A percentile compares a stretch with the other conserved stretches of the same genome.
Conservation (phyloP, 2,329 filamentous ascomycete species). For the Paecilomyces dactylethromorphus region DNA sequence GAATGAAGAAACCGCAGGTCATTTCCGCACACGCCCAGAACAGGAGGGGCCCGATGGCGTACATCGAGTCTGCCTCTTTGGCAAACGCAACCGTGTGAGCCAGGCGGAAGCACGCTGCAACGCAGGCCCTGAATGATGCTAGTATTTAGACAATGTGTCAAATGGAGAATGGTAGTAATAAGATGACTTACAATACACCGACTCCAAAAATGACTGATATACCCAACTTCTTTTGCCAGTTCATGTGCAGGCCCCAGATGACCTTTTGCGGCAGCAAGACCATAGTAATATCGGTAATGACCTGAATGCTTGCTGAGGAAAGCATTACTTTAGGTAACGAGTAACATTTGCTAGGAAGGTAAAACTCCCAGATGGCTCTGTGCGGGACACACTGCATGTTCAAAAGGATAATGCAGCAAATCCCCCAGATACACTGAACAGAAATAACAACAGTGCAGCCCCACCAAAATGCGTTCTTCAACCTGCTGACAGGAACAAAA, state of each 20-base stretch:
- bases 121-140: not conserved
- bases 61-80: conserved; percentile 22
- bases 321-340: conserved; percentile 10
- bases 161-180: not conserved
- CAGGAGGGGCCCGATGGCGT: conserved; percentile 31
- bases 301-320: not conserved
- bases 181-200: not conserved
- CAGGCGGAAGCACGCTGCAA: not conserved
- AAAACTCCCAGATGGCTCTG: conserved; percentile 28
- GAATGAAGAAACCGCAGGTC: conserved; percentile 41
- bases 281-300: not conserved
- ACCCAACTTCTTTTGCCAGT: not conserved
- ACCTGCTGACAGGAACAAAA: not conserved
- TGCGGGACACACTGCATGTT: conserved; percentile 30
- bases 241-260: not conserved
- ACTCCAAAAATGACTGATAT: not conserved
- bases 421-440: conserved; percentile 3
- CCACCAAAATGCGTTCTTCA: not conserved
- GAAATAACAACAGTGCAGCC: not conserved
- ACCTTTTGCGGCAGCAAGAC: not conserved
- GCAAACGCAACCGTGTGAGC: not conserved
- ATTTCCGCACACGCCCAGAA: conserved; percentile 43
- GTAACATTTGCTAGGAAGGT: conserved; percentile 24
- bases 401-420: conserved; percentile 23
- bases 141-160: not conserved